Base-by-base conservation (phyloP, 768 basidiomycete genomes). In the Wakefieldia striispora region DNA sequence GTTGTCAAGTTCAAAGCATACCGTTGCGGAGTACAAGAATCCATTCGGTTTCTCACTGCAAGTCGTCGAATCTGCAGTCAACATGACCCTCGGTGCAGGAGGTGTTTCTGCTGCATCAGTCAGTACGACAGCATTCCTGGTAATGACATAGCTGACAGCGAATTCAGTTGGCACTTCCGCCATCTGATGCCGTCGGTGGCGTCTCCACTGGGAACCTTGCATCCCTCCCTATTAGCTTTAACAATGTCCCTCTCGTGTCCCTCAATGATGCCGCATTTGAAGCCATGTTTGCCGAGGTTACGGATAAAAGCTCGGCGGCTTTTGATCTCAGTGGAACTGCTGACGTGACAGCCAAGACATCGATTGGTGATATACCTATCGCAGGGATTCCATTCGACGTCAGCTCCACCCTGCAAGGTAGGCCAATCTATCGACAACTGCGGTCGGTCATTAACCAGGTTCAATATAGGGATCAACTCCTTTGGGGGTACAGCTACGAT, bases 41-140 rank as follows among this genome's bases (percentile, higher is more conserved):
- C 86, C 87, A 1, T 88, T 88, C 61, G 86, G 86, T 4, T 89
- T 89, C 68, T 79, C 82, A 11, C 62, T 88, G 45, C 84, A 87
- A 58, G 82, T 86, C 20, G 63, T 81, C 11, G 72, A 78, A 54
- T 70, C 80, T 2, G 73, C 75, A 1, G 74, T 86, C 58, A 74
- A 76, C 20, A 77, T 88, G 54, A 72, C 72, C 40, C 65, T 89
- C 40, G 70, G 67, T 16, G 67, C 67, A 6, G 70, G 70, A 19
- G 81, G 82, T 5, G 61, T 70, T 23, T 68, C 81, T 49, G 72
- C 79, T 33, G 84, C 84, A 24, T 65, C 75, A 64, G 83, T 85
- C 61, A 47, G 72, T 50, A 13, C 19, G 21, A 31, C 39, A 42
- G 20, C 24, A 16, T 29, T 43, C 19, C 9, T 21, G n/a, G 24